Evolutionary conservation across 768 basidiomycete genomes (phyloP).

Genomic region (Pleurotus platypus): DNA sequence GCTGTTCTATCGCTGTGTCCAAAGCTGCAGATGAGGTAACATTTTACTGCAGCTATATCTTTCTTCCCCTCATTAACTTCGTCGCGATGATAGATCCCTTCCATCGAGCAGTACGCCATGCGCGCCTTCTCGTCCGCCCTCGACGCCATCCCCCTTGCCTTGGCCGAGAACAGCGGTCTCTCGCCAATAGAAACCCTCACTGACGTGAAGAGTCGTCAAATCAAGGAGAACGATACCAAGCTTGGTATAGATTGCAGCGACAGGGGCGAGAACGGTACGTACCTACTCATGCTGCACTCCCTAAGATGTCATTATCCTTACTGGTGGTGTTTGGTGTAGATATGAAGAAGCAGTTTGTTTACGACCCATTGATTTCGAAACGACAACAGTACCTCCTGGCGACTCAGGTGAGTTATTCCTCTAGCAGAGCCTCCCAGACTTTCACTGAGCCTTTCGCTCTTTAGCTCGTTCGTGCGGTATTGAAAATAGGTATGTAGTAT

Average conservation of each 20-base stretch:
- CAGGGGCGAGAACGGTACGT: constrained; percentile 79
- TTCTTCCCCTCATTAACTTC: not conserved
- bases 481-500: constrained; percentile 71
- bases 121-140: constrained; percentile 96
- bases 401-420: constrained; percentile 61
- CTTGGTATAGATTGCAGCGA: constrained; percentile 94
- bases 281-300: not conserved
- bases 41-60: constrained; percentile 8
- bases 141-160: constrained; percentile 91
- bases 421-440: no score
- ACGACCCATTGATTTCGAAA: constrained; percentile 96
- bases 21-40: constrained; percentile 90
- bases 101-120: constrained; percentile 99
- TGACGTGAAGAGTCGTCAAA: constrained; percentile 90
- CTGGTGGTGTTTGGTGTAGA: constrained; percentile 45
- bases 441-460: constrained; percentile 9
- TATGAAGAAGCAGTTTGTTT: constrained; percentile 97
- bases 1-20: constrained; percentile 87
- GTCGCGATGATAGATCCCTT: constrained; percentile 63
- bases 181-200: constrained; percentile 97
- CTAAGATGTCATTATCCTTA: not conserved
- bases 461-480: constrained; percentile 78
- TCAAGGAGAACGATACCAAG: constrained; percentile 77
- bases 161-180: constrained; percentile 97
- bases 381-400: constrained; percentile 95